Base-by-base conservation (phyloP, 2,329 filamentous ascomycete genomes). In the Neopestalotiopsis rosae region DNA sequence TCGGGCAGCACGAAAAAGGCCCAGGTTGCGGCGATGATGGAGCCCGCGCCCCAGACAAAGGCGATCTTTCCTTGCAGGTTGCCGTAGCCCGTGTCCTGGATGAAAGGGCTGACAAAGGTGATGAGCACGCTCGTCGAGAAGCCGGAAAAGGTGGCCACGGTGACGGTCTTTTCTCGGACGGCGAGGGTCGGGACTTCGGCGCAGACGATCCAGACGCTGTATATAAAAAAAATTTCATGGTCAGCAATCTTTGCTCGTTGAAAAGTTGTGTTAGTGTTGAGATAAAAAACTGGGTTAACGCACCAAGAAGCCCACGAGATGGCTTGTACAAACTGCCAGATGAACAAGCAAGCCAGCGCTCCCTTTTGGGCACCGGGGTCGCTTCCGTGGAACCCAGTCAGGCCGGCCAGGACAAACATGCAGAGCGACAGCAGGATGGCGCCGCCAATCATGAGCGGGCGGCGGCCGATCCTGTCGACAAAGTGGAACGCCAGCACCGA, bases 31-130 rank as follows among this genome's bases (percentile, higher is more conserved):
- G 72, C 73, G 30, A 75, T 61, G n/a, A 73, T 52, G 52, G 73
- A 77, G 13, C 75, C 67, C 17, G 71, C 71, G n/a, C 73, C 76
- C 75, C 75, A 77, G 57, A 78, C 73, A 63, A 76, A 78, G 56
- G 32, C 73, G 30, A 71, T 67, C 57, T 66, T 67, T 32, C 72
- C 72, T 4, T 74, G 74, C 38, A 79, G 71, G 61, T 74, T 73
- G 7, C 74, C 74, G 59, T 73, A 74, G 4, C 69, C 74, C 0
- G 69, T 67, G 56, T 73, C 70, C 64, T 78, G 76, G 7, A 78
- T 74, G 58, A 74, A 79, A 0, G 76, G 76, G 30, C 74, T 76
- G n/a, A 79, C 71, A 56, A 73, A 79, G 32, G 73, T 76, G 59
- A 78, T 72, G 3, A 76, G 70, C 9, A 78, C 66, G 1, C 69